phyloP scores from a whole-genome alignment of 2,329 filamentous ascomycete genomes.

The Acarospora socialis region DNA sequence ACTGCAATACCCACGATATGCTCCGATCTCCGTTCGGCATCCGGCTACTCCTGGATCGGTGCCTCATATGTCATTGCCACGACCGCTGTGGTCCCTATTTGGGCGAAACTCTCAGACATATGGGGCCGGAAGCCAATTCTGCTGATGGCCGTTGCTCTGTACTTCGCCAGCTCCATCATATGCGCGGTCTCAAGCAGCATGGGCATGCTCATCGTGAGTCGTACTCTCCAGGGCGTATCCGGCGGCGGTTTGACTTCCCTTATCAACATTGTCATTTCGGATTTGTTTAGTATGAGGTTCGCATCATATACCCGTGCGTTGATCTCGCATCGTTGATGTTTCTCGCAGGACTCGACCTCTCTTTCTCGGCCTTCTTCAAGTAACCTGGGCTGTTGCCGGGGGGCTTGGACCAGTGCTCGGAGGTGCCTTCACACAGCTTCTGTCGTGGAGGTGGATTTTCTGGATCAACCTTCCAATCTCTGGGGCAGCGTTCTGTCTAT shows the following conservation, averaged over 20 bases:
- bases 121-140: conserved; percentile 43
- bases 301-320: background rate
- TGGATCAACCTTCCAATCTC: conserved; percentile 28
- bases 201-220: conserved; percentile 38
- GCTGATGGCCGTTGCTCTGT: conserved; percentile 33
- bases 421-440: conserved; percentile 31
- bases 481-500: conserved; percentile 33
- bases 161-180: conserved; percentile 35
- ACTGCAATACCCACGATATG: conserved; percentile 55
- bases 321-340: background rate
- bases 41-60: conserved; percentile 67
- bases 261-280: conserved; percentile 39
- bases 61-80: conserved; percentile 57
- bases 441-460: conserved; percentile 18
- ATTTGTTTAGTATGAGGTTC: conserved; percentile 38
- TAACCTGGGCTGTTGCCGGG: conserved; percentile 42
- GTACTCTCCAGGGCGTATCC: conserved; percentile 40
- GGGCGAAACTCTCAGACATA: conserved; percentile 48
- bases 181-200: conserved; percentile 35
- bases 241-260: conserved; percentile 39
- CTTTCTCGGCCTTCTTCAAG: conserved; percentile 37
- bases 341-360: conserved; percentile 29
- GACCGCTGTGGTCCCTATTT: conserved; percentile 53
- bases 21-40: conserved; percentile 46
- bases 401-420: conserved; percentile 39